Evolutionary conservation across 805 yeast genomes (phyloP).

Genomic region (Candida gorgasii): DNA sequence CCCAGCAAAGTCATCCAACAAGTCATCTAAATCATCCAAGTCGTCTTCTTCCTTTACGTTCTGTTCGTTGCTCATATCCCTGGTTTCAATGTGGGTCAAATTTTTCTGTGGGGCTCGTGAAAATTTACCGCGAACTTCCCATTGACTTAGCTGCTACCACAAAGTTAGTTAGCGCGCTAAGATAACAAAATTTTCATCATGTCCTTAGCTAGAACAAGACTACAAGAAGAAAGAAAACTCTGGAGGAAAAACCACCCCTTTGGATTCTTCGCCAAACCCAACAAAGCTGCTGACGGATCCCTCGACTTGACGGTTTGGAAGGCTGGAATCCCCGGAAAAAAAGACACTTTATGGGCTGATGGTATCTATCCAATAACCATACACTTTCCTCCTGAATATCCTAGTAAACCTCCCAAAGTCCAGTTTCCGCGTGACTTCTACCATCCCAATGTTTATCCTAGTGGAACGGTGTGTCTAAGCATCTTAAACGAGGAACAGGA

Average conservation of each 20-base stretch:
- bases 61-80: neutral
- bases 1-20: constrained; percentile 82
- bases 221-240: constrained; percentile 93
- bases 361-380: constrained; percentile 87
- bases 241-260: constrained; percentile 99
- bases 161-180: no score
- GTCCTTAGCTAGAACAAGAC: constrained; percentile 74
- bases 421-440: constrained; percentile 86
- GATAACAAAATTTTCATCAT: constrained; percentile 17
- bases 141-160: no score
- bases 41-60: constrained; percentile 42
- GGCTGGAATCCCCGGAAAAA: constrained; percentile 95
- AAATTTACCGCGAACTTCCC: no score
- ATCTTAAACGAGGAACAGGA: constrained; percentile 93
- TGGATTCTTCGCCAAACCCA: constrained; percentile 93
- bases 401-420: constrained; percentile 95
- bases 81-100: neutral
- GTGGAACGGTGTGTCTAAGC: constrained; percentile 93
- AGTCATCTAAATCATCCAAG: constrained; percentile 76
- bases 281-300: constrained; percentile 75
- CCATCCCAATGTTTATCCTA: constrained; percentile 97
- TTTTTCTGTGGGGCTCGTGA: constrained; percentile 8
- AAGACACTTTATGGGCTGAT: constrained; percentile 82
- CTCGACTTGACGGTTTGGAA: constrained; percentile 86
- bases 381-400: constrained; percentile 85